Base-by-base conservation (phyloP, 2,329 filamentous ascomycete genomes). In the Nemania serpens region DNA sequence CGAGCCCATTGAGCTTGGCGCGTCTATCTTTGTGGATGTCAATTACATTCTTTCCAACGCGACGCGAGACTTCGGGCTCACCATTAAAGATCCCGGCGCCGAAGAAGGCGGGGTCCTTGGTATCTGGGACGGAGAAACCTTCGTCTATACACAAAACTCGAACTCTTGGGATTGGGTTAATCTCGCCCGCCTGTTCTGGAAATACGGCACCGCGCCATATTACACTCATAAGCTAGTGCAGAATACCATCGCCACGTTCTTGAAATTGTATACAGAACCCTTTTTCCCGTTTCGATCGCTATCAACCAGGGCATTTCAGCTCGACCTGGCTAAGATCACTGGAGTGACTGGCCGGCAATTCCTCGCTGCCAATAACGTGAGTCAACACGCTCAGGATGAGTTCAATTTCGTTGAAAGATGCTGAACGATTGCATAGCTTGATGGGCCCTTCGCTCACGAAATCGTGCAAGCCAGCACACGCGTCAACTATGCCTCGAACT, bases 401-500 rank as follows among this genome's bases (percentile, higher is more conserved):
- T 6, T 11, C 12, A 11, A 41, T 29, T 37, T 22, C 17, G 4
- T 3, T 3, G 5, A 11, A n/a, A n/a, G 5, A 52, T 56, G 11
- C 59, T 62, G 29, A 65, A 45, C 13, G 12, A 42, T 11, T 34
- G n/a, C 15, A 11, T 39, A 87, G 70, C 87, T 97, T 58, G 81
- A 84, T 22, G 78, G 81, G 0, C 73, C 79, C 0, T 98, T 96
- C 73, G 81, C 88, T 0, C 84, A 85, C 13, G 91, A 99, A 52
- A 86, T 99, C 49, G 86, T 98, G 25, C 94, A 98, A 76, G 91
- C 94, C 1, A 90, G 88, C 59, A 97, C 95, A 0, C 84, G 95
- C 18, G 94, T 97, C 65, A 98, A 98, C 75, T 99, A 97, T 76
- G 95, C 91, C 0, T 91, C 93, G 50, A 97, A 98, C 68, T 76